Evolutionary conservation across 2,329 filamentous ascomycete genomes (phyloP).

Genomic region (Biscogniauxia sp.): DNA sequence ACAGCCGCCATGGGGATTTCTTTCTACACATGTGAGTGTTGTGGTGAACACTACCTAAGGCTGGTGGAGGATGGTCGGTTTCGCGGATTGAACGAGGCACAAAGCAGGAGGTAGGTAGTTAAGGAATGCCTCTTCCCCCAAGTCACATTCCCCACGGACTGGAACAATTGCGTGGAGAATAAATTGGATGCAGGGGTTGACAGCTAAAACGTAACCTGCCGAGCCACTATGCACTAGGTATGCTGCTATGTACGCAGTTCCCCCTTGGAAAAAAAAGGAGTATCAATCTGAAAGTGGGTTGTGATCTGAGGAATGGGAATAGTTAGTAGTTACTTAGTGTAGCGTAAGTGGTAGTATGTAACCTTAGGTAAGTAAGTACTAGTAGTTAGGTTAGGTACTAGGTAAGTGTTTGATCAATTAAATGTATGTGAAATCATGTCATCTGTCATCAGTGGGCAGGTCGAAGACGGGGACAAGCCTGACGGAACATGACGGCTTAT

Average conservation of each 20-base stretch:
- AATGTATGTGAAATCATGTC: no score
- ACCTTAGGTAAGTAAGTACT: no score
- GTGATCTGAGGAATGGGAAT: no score
- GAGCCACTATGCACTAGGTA: not conserved
- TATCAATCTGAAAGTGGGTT: not conserved
- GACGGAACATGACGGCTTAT: no score
- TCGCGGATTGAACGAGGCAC: not conserved
- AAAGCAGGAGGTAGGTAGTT: no score
- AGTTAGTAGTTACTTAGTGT: no score
- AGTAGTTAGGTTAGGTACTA: no score
- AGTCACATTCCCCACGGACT: not conserved
- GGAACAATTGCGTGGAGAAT: not conserved
- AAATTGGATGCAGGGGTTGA: not conserved
- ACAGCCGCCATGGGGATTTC: conserved; percentile 30
- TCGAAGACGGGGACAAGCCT: no score
- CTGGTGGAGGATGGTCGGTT: not conserved
- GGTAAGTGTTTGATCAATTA: no score
- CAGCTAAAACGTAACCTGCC: not conserved
- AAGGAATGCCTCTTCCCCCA: not conserved
- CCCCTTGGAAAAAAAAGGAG: not conserved
- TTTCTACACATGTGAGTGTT: conserved; percentile 30
- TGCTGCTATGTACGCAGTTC: no score
- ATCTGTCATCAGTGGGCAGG: no score
- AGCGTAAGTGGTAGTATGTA: no score
- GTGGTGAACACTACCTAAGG: not conserved